Evolutionary conservation across 1,284 basidiomycete genomes (phyloP), one percentile per base, ranked within the genome.

Genomic region (Meira miltonrushii): DNA sequence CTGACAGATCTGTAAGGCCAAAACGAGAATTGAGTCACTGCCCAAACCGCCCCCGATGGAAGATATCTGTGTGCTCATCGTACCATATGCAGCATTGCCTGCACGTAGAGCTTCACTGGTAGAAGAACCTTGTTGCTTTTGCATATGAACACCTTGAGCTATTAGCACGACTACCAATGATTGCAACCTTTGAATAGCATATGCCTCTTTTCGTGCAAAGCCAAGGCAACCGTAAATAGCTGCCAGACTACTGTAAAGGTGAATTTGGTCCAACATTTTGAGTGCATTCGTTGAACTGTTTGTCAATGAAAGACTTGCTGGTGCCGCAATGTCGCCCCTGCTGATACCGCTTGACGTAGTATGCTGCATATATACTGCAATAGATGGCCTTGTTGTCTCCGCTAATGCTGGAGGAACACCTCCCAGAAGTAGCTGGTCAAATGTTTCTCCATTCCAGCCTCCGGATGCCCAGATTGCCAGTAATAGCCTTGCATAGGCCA

Each of bases 401-500:
- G 64, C 73, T 38, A 77, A 57, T 10, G 69, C 57, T 4, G 74
- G 75, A 17, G 75, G 75, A 2, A 68, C 60, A 21, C 75, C 75
- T 21, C 75, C 75, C 40, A 72, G 75, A 13, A 78, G 54, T 23
- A 78, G 62, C 62, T 76, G 74, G 60, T 78, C 75, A 53, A 77
- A 77, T 25, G 67, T 68, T 48, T 76, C 75, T 48, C 67, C 72
- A 44, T 75, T 77, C 72, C 74, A 78, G 0, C 75, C 75, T 15
- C 65, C 67, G 1, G 65, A 71, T 1, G 74, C 69, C 69, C 72
- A 78, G 12, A 78, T 61, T 0, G 75, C 72, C 11, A 77, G 61
- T 40, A 78, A 63, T 55, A 78, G 70, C 44, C 74, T 63, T 7
- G 74, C 64, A 39, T 75, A 75, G 49, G 71, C 61, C 21, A 76